A percentile compares a stretch with the other conserved stretches of the same genome.
Evolutionary conservation across 371 early-diverging fungal species (phyloP).

Genomic region (Syncephalastrum racemosum): DNA sequence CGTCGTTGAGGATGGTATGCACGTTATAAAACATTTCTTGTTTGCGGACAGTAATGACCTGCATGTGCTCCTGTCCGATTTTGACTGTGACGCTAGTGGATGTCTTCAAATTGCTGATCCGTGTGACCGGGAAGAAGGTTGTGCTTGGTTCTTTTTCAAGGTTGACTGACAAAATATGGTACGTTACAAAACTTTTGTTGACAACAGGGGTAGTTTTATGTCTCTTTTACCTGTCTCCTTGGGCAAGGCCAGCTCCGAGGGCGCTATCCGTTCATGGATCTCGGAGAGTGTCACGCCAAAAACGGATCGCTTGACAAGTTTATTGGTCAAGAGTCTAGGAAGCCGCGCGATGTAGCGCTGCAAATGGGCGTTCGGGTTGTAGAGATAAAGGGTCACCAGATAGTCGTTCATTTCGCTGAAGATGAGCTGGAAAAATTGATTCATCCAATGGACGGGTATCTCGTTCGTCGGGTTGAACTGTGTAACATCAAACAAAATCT

Average conservation of each 20-base stretch:
- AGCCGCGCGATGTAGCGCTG: constrained; percentile 63
- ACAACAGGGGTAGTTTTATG: not conserved
- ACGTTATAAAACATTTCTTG: constrained; percentile 70
- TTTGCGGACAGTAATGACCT: constrained; percentile 69
- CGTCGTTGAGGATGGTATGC: constrained; percentile 76
- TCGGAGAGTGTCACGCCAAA: constrained; percentile 66
- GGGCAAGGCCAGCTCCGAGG: constrained; percentile 73
- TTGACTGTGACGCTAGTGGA: constrained; percentile 75
- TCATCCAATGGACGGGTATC: constrained; percentile 73
- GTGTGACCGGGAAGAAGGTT: constrained; percentile 63
- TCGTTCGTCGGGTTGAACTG: constrained; percentile 76
- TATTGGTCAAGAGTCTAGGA: constrained; percentile 55
- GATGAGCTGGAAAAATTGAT: constrained; percentile 72
- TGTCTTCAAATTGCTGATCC: constrained; percentile 31
- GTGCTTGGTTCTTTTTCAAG: constrained; percentile 67
- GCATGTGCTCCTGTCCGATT: constrained; percentile 80
- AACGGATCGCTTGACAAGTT: constrained; percentile 59
- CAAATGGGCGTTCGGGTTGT: constrained; percentile 76
- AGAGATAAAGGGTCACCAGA: constrained; percentile 60
- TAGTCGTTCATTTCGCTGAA: constrained; percentile 62
- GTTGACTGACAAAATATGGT: constrained; percentile 39
- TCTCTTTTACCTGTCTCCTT: constrained; percentile 60
- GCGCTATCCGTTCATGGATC: constrained; percentile 66
- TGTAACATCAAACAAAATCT: constrained; percentile 80
- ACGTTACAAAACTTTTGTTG: not conserved